Conservation (phyloP, 345 rosid genomes). For the Citrus australasica region DNA sequence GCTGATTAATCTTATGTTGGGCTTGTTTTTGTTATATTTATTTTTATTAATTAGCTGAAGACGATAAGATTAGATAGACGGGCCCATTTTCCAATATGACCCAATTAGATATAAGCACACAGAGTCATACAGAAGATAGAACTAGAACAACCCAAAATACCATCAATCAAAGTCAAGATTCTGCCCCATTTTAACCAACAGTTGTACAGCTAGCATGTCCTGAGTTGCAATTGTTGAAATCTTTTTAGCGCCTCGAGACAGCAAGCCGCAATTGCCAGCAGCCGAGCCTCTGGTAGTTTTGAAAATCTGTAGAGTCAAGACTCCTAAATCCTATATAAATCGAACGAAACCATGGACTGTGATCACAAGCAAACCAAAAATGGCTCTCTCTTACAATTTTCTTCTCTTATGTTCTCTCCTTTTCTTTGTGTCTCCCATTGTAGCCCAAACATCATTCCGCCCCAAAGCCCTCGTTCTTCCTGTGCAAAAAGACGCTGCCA, state of each 20-base stretch:
- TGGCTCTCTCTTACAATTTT: not conserved
- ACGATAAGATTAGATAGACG: not conserved
- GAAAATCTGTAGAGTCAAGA: not conserved
- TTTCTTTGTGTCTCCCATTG: not conserved
- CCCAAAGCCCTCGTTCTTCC: conserved; percentile 30
- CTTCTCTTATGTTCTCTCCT: conserved; percentile 4
- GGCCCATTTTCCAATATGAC: not conserved
- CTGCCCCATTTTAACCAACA: not conserved
- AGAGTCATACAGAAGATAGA: no score
- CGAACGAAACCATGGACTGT: not conserved
- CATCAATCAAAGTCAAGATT: not conserved
- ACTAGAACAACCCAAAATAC: not conserved
- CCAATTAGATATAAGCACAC: not conserved
- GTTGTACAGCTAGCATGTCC: not conserved
- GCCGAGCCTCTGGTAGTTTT: not conserved
- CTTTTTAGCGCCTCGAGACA: not conserved
- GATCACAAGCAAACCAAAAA: not conserved
- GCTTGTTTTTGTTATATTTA: not conserved
- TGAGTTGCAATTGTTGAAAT: conserved; percentile 1
- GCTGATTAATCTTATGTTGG: no score
- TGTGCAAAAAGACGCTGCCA: conserved; percentile 18
- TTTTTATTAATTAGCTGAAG: not conserved
- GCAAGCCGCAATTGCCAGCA: not conserved
- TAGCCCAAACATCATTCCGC: conserved; percentile 5
- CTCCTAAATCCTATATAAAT: not conserved